Base-by-base conservation (phyloP, 2,329 filamentous ascomycete genomes). In the Sphaerostilbella broomeana region DNA sequence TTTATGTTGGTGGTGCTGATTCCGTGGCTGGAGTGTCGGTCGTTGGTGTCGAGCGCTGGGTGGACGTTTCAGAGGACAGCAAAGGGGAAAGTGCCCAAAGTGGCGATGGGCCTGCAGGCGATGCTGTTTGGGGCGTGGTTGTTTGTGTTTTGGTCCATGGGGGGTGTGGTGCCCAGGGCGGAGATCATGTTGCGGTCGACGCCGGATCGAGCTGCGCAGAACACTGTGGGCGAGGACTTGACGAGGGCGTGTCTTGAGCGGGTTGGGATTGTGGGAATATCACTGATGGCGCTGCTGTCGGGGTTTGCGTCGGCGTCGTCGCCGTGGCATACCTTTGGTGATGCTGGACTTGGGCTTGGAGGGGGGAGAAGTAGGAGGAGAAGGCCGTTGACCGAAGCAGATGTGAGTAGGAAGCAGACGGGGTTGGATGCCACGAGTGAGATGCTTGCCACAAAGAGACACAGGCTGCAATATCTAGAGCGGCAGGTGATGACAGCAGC, bases 271-370 rank as follows among this genome's bases (percentile, higher is more conserved):
- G 86, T 94, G 46, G 87, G 87, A 4, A 87, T 92, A 40, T 81
- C 83, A 33, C 64, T 92, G 38, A 94, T 94, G 86, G 87, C 86
- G 12, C 72, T 89, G 11, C 68, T 94, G n/a, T 86, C 86, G 6
- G 87, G 87, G 0, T 94, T 94, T 53, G 87, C 87, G 5, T 86
- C 86, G n/a, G 84, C 94, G 22, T 89, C 84, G 17, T 83, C 84
- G 2, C 79, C 88, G 2, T 94, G 87, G 86, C 84, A 94, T 55
- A 86, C 78, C 1, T 86, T 94, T 61, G 75, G 79, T 17, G 77
- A 79, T 20, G 75, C 73, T 26, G 67, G 28, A 16, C 5, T 76
- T 31, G 56, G 62, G 8, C n/a, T n/a, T n/a, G n/a, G n/a, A n/a
- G n/a, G n/a, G n/a, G n/a, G n/a, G n/a, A n/a, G n/a, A n/a, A n/a